Evolutionary conservation across 2,329 filamentous ascomycete species (phyloP), one percentile per base, ranked within the genome.

Genomic region (Zymoseptoria pseudotritici): DNA sequence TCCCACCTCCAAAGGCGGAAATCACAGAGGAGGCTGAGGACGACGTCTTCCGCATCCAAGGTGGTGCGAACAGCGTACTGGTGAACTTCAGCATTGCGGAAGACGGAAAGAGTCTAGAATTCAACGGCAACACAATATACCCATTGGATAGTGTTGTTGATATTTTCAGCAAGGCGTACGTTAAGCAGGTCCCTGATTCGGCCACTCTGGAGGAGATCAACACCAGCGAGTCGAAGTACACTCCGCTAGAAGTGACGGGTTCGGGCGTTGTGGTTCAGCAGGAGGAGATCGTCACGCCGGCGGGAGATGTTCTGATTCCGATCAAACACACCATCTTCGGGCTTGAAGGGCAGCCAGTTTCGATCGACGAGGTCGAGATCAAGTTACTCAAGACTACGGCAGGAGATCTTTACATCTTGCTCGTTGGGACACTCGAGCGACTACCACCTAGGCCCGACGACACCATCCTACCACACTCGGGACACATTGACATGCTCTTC

Each of bases 121-220:
- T 88, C 59, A 87, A 88, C 72, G 83, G 80, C 59, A 80, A 82
- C 61, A 80, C 84, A 66, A 75, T 88, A 19, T 88, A 85, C 72
- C 82, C 63, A 54, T n/a, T 65, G 1, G 55, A 54, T 3, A 56
- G 55, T n/a, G 31, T 59, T 29, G 53, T 58, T 22, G 59, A 60
- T 50, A 20, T 60, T 11, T 59, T 65, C 55, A 59, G 53, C 10
- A 61, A 49, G 24, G 55, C 65, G 13, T 64, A 66, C 31, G 66
- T 73, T 55, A 61, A 64, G 50, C 69, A 71, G 59, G 64, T 70
- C 1, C 64, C 67, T 1, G 56, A 66, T 2, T 62, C 65, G 5
- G 66, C 62, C 8, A 65, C 64, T 11, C 46, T 66, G 36, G 61
- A 63, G 13, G 66, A 68, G 19, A 62, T 69, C 52, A 59, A 63